A percentile compares a stretch with the other conserved stretches of the same genome.
phyloP scores from a whole-genome alignment of 2,329 filamentous ascomycete genomes.

The Penicillium sp. region DNA sequence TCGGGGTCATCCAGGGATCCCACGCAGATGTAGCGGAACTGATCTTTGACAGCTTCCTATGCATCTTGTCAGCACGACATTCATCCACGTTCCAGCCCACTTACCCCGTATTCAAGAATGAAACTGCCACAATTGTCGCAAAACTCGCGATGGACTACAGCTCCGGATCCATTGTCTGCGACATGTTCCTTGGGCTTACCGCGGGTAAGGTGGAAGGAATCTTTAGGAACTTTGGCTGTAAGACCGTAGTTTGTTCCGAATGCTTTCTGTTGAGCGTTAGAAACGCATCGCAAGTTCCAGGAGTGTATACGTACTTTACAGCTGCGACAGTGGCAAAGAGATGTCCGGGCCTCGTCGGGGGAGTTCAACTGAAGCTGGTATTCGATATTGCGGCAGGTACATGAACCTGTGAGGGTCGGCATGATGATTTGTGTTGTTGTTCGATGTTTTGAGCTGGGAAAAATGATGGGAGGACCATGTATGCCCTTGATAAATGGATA shows the following conservation, averaged over 20 bases:
- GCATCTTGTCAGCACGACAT: not conserved
- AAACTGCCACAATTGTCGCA: constrained; percentile 50
- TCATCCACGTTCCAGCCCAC: constrained; percentile 6
- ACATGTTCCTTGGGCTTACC: constrained; percentile 44
- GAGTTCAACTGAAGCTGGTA: constrained; percentile 46
- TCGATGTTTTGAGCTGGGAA: too few relatives aligned
- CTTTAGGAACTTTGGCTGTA: constrained; percentile 48
- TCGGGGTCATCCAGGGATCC: constrained; percentile 50
- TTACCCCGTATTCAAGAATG: constrained; percentile 50
- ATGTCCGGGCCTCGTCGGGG: constrained; percentile 47
- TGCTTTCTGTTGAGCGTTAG: constrained; percentile 39
- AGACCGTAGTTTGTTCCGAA: constrained; percentile 51
- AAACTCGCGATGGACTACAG: constrained; percentile 48
- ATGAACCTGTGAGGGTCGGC: constrained; percentile 39
- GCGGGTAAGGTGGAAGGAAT: constrained; percentile 39
- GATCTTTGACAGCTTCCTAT: constrained; percentile 30
- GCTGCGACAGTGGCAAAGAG: constrained; percentile 50
- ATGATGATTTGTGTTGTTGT: constrained; percentile 10
- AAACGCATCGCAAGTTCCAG: not conserved
- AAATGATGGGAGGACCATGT: too few relatives aligned
- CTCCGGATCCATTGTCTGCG: constrained; percentile 49
- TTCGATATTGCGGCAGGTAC: constrained; percentile 47
- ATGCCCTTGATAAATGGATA: too few relatives aligned
- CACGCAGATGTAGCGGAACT: constrained; percentile 44
- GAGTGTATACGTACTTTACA: constrained; percentile 41